phyloP scores from a whole-genome alignment of 768 basidiomycete species.

The Roridomyces roridus region DNA sequence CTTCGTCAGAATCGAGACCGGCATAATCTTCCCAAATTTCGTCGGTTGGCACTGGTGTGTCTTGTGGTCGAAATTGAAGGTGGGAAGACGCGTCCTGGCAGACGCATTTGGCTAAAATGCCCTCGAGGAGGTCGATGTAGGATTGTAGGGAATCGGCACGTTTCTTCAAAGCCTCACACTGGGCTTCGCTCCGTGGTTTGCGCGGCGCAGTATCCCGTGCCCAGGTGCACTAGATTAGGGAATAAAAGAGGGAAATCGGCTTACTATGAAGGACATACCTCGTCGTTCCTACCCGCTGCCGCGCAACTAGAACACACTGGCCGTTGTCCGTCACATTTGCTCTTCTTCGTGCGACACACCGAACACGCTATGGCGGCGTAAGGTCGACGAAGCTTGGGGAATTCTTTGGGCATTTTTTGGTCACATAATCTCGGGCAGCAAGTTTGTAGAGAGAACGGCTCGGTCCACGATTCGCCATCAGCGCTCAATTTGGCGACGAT shows the following conservation, averaged over 20 bases:
- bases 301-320: slow-evolving; percentile 20
- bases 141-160: slow-evolving; percentile 15
- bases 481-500: too few species aligned
- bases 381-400: too few species aligned
- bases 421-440: too few species aligned
- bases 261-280: not conserved
- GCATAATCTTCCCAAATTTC: slow-evolving; percentile 4
- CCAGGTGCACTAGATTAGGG: slow-evolving; percentile 12
- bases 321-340: slow-evolving; percentile 21
- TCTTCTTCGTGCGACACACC: not conserved
- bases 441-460: too few species aligned
- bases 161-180: slow-evolving; percentile 22
- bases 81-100: slow-evolving; percentile 19
- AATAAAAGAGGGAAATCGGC: too few species aligned
- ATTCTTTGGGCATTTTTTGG: not conserved
- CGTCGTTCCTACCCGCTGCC: slow-evolving; percentile 9
- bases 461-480: too few species aligned
- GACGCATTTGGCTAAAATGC: slow-evolving; percentile 8
- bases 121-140: slow-evolving; percentile 11
- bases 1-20: slow-evolving; percentile 15
- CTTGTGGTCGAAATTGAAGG: slow-evolving; percentile 11
- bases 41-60: not conserved
- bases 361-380: too few species aligned
- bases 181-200: slow-evolving; percentile 15
- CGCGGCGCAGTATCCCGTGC: not conserved